Evolutionary conservation across 2,329 filamentous ascomycete species (phyloP).

Genomic region (Microthyrium microscopicum): DNA sequence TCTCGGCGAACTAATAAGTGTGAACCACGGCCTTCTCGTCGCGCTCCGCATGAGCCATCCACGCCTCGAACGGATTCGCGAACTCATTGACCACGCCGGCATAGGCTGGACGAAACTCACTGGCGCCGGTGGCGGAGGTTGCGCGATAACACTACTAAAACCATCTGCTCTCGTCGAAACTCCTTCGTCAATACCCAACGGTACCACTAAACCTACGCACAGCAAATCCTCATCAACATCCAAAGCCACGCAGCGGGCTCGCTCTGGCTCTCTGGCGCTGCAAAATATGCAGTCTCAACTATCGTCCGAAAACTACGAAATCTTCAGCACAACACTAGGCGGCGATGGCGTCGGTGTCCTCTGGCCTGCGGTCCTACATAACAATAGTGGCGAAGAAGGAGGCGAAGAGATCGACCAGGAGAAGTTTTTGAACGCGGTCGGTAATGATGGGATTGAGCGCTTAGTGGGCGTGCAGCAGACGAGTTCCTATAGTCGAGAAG

Average conservation of each 20-base stretch:
- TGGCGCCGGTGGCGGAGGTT: conserved; percentile 86
- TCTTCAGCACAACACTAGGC: conserved; percentile 78
- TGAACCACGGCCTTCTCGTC: conserved; percentile 88
- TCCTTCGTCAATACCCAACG: background rate
- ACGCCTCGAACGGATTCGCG: conserved; percentile 75
- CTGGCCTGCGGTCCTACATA: conserved; percentile 81
- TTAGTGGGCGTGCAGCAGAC: conserved; percentile 57
- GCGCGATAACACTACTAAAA: conserved; percentile 79
- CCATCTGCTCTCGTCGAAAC: conserved; percentile 29
- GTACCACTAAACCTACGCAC: background rate
- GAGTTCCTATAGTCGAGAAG: conserved; percentile 25
- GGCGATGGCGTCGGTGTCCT: conserved; percentile 89
- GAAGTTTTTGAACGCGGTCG: conserved; percentile 68
- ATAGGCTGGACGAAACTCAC: conserved; percentile 97
- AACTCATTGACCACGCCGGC: conserved; percentile 64
- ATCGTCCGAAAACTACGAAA: conserved; percentile 48
- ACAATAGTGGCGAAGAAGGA: conserved; percentile 63
- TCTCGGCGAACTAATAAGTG: conserved; percentile 73
- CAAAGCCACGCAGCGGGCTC: no score
- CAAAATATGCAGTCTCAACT: conserved; percentile 45
- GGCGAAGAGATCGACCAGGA: conserved; percentile 90
- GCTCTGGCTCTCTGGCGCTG: no score
- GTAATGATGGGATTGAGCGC: conserved; percentile 69
- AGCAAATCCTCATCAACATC: conserved; percentile 16
- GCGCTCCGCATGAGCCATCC: conserved; percentile 90